Evolutionary conservation across 805 yeast species (phyloP).

Genomic region (Saturnispora ahearnii): DNA sequence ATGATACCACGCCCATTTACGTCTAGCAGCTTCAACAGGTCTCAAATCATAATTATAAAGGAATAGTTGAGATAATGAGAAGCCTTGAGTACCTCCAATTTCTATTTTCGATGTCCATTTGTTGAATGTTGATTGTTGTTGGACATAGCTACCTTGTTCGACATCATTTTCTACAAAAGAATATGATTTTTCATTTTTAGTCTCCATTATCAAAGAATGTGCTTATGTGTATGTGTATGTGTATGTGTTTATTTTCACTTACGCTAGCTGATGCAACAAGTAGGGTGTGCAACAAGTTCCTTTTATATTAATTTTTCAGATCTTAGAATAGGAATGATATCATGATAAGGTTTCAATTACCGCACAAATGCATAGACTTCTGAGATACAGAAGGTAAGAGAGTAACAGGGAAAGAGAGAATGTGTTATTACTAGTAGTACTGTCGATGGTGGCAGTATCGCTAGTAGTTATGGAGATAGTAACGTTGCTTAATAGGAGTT

Average conservation of each 20-base stretch:
- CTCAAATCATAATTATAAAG: constrained; percentile 66
- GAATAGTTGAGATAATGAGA: constrained; percentile 53
- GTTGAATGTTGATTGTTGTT: neutral
- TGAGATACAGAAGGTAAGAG: too few species aligned
- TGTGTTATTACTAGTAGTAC: too few species aligned
- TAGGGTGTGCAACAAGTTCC: too few species aligned
- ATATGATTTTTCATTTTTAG: neutral
- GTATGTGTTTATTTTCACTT: too few species aligned
- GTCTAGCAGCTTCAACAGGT: constrained; percentile 65
- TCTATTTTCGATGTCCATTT: constrained; percentile 14
- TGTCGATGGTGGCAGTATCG: too few species aligned
- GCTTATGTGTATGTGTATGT: neutral
- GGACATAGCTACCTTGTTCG: neutral
- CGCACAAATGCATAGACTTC: neutral
- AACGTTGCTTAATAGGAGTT: too few species aligned
- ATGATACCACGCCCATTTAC: constrained; percentile 84
- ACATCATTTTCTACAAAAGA: neutral
- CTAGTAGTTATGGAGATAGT: too few species aligned
- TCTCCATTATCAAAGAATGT: neutral
- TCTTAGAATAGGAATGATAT: neutral
- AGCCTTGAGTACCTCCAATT: constrained; percentile 23
- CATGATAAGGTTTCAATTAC: neutral
- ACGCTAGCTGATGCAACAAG: too few species aligned
- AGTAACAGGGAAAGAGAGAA: too few species aligned
- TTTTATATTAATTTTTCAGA: too few species aligned